phyloP scores from a whole-genome alignment of 495 filamentous ascomycete genomes.

The Xylaria flabelliformis region DNA sequence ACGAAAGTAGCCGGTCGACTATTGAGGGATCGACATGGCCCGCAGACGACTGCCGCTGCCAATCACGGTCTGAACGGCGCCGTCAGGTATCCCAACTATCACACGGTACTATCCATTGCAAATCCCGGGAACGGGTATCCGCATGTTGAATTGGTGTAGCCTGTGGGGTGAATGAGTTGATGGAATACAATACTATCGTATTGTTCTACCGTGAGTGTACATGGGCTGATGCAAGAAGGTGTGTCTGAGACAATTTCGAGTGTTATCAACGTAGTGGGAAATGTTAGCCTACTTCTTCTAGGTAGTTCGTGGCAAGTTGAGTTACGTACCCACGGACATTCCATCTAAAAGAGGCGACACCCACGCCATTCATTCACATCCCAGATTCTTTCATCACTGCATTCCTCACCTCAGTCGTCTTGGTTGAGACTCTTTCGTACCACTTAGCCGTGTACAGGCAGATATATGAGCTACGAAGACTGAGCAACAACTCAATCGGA shows the following conservation, averaged over 20 bases:
- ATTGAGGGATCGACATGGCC: constrained; percentile 25
- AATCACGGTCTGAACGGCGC: constrained; percentile 15
- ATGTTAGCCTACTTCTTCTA: background rate
- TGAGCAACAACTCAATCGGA: background rate
- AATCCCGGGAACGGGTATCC: background rate
- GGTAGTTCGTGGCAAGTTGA: constrained; percentile 12
- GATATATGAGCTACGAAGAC: background rate
- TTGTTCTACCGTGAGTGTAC: constrained; percentile 7
- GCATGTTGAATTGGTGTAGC: constrained; percentile 18
- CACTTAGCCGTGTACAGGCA: background rate
- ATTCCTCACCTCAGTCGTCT: background rate
- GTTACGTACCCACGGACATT: constrained; percentile 2
- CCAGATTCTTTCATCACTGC: background rate
- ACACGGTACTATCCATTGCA: background rate
- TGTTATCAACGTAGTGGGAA: background rate
- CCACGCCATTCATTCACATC: background rate
- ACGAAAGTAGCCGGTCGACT: background rate
- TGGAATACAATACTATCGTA: background rate
- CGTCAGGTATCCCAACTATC: background rate
- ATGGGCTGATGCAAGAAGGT: constrained; percentile 9
- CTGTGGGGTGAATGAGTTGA: background rate
- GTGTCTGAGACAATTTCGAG: constrained; percentile 19
- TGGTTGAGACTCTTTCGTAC: background rate
- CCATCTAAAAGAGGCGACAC: constrained; percentile 10
- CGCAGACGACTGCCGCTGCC: constrained; percentile 22